Evolutionary conservation across 768 basidiomycete genomes (phyloP).

Genomic region (Fomitopsis pulvina): DNA sequence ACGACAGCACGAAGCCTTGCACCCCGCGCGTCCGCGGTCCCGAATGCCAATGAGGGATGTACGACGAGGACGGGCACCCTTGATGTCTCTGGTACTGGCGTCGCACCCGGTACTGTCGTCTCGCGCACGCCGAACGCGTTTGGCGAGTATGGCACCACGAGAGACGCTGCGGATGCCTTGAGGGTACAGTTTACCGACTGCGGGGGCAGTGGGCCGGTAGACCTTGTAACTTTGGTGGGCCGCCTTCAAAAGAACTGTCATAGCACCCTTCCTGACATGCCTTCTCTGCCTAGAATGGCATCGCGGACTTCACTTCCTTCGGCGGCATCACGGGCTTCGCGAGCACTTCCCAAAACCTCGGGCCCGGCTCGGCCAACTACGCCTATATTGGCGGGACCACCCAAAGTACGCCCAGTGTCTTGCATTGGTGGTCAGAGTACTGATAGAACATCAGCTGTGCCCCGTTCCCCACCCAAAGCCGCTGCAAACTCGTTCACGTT

Average conservation of each 20-base stretch:
- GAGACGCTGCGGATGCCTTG: slow-evolving; percentile 10
- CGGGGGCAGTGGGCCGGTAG: slow-evolving; percentile 7
- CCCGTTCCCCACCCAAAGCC: slow-evolving; percentile 5
- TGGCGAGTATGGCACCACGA: slow-evolving; percentile 17
- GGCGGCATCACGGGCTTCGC: slow-evolving; percentile 11
- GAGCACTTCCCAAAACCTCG: slow-evolving; percentile 7
- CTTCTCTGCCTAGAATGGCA: slow-evolving; percentile 5
- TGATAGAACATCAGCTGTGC: slow-evolving; percentile 1
- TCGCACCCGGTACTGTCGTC: slow-evolving; percentile 6
- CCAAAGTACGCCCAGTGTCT: slow-evolving; percentile 5
- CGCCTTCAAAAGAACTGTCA: background rate
- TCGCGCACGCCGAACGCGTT: slow-evolving; percentile 9
- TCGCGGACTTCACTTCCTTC: slow-evolving; percentile 5
- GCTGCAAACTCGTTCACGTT: slow-evolving; percentile 14
- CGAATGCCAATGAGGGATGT: background rate
- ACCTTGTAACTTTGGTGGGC: slow-evolving; percentile 12
- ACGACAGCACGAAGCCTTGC: slow-evolving; percentile 5
- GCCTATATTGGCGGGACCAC: slow-evolving; percentile 11
- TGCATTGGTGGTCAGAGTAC: background rate
- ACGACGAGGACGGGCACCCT: slow-evolving; percentile 7
- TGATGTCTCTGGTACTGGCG: slow-evolving; percentile 4
- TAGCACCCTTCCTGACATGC: background rate
- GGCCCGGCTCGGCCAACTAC: slow-evolving; percentile 10
- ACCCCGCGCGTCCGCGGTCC: slow-evolving; percentile 2
- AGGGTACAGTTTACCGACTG: slow-evolving; percentile 7